Evolutionary conservation across 179 eudicot species (phyloP).

Genomic region (Drosera spatulata): DNA sequence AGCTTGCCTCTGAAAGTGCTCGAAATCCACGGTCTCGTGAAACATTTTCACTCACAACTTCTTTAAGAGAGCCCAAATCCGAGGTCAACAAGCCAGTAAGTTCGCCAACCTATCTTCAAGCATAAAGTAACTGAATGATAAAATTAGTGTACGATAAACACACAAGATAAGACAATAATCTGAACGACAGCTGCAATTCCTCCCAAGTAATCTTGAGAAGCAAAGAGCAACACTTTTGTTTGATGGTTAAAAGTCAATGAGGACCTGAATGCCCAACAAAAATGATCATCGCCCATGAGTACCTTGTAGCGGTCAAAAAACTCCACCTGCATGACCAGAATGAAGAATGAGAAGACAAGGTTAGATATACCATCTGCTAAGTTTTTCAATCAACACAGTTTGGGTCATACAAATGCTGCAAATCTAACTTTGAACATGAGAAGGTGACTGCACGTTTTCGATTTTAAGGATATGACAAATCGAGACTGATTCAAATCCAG

Average conservation of each 20-base stretch:
- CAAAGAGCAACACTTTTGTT: not conserved
- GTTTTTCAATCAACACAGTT: not conserved
- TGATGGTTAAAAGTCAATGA: not conserved
- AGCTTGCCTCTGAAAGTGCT: conserved; percentile 99
- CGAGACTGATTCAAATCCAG: not conserved
- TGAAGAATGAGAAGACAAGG: conserved; percentile 5
- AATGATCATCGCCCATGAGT: conserved; percentile 4
- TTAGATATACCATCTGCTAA: conserved; percentile 1
- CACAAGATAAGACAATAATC: not conserved
- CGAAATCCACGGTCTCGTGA: conserved; percentile 98
- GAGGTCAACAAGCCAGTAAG: conserved; percentile 88
- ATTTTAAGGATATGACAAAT: not conserved
- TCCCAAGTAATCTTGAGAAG: not conserved
- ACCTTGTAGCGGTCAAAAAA: conserved; percentile 97
- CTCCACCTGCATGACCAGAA: conserved; percentile 62
- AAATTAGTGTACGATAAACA: not conserved
- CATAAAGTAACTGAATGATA: conserved; percentile 3
- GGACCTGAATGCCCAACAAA: not conserved
- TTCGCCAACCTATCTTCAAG: conserved; percentile 69
- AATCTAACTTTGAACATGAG: not conserved
- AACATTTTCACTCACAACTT: conserved; percentile 73
- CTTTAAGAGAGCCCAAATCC: conserved; percentile 87
- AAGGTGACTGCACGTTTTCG: too few relatives aligned
- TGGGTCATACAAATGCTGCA: not conserved
- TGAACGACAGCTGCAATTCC: not conserved